phyloP scores from a whole-genome alignment of 495 filamentous ascomycete genomes.

The Podospora bellae-mahoneyi region DNA sequence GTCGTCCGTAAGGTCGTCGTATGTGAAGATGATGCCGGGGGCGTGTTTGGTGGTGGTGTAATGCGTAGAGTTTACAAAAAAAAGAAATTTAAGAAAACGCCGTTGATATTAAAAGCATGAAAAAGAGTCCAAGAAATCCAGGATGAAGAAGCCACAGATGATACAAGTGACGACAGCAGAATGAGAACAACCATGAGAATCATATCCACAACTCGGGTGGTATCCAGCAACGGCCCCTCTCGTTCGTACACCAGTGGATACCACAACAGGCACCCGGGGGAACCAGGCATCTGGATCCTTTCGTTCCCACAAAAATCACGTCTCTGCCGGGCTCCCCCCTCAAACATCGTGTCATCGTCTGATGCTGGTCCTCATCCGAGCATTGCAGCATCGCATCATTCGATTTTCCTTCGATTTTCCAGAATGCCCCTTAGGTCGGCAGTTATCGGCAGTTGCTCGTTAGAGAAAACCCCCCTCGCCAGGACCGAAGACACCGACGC shows the following conservation, averaged over 20 bases:
- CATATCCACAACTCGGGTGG: neutral
- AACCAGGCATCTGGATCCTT: neutral
- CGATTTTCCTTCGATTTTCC: neutral
- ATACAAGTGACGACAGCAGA: neutral
- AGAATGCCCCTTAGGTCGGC: neutral
- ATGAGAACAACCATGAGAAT: neutral
- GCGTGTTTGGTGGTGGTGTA: neutral
- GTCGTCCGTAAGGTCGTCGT: conserved; percentile 1
- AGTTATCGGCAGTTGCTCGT: conserved; percentile 8
- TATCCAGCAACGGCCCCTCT: neutral
- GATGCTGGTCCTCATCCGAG: neutral
- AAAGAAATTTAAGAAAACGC: neutral
- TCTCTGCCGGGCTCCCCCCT: neutral
- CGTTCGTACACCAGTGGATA: neutral
- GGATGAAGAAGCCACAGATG: neutral
- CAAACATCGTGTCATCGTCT: neutral
- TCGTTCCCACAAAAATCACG: neutral
- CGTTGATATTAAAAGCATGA: neutral
- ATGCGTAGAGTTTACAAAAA: neutral
- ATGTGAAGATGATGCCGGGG: neutral
- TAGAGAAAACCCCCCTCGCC: conserved; percentile 44
- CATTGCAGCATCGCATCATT: neutral
- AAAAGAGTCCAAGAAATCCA: neutral
- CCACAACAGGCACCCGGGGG: neutral
- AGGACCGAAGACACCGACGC: conserved; percentile 52